These are phyloP conservation scores for Tephrocybe sp. DNA, from an alignment of 768 basidiomycete genomes.

Conservation along the genomic window DNA sequence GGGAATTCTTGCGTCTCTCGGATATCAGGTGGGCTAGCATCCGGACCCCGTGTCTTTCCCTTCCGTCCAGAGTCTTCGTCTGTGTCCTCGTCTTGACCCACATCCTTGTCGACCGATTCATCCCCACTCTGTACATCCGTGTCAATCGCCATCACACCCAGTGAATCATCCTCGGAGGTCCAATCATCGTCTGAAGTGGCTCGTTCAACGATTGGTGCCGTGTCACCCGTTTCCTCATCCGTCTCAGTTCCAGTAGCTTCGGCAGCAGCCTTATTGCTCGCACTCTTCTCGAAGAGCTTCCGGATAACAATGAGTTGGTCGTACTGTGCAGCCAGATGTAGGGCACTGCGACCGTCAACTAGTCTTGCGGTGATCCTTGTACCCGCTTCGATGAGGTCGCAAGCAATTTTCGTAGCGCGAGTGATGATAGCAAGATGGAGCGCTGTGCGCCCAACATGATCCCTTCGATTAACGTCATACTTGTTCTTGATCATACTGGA, in stretches of 20 bases:
- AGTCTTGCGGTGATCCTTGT: slow-evolving; percentile 54
- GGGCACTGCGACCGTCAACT: slow-evolving; percentile 51
- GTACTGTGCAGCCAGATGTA: slow-evolving; percentile 57
- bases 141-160: slow-evolving; percentile 17
- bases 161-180: slow-evolving; percentile 43
- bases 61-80: background rate
- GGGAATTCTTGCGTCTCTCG: slow-evolving; percentile 35
- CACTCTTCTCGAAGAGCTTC: slow-evolving; percentile 52
- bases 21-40: slow-evolving; percentile 13
- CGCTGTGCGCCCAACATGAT: slow-evolving; percentile 59
- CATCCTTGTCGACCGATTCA: slow-evolving; percentile 18
- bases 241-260: slow-evolving; percentile 23
- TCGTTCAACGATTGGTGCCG: no score
- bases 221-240: slow-evolving; percentile 8
- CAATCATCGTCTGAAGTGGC: slow-evolving; percentile 50
- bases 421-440: slow-evolving; percentile 57
- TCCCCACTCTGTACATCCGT: slow-evolving; percentile 22
- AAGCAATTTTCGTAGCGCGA: slow-evolving; percentile 43
- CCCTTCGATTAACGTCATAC: slow-evolving; percentile 49
- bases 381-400: slow-evolving; percentile 51
- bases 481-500: slow-evolving; percentile 37
- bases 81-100: slow-evolving; percentile 8
- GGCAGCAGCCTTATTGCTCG: slow-evolving; percentile 30
- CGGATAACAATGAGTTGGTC: slow-evolving; percentile 38
- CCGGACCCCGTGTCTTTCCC: background rate